phyloP scores from a whole-genome alignment of 352 stramenopile species.

The Pythium biforme region DNA sequence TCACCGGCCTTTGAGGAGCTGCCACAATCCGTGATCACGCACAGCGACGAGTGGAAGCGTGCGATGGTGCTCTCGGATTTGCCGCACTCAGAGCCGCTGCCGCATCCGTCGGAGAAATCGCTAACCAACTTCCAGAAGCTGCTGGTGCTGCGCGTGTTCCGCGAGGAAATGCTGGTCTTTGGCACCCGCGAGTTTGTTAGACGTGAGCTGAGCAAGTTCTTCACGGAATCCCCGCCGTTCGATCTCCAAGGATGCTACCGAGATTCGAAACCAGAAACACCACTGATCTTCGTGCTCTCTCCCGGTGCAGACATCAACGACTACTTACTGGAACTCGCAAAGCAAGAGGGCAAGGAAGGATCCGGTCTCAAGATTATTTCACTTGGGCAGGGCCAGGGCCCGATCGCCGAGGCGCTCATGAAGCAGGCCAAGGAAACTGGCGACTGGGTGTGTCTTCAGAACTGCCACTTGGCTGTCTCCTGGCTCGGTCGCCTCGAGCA shows the following conservation, averaged over 20 bases:
- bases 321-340: slow-evolving; percentile 90
- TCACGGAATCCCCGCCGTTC: slow-evolving; percentile 89
- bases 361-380: slow-evolving; percentile 86
- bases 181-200: slow-evolving; percentile 90
- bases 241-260: slow-evolving; percentile 83
- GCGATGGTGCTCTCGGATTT: slow-evolving; percentile 75
- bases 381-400: slow-evolving; percentile 90
- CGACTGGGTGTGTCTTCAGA: slow-evolving; percentile 92
- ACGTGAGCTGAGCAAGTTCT: slow-evolving; percentile 89
- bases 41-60: slow-evolving; percentile 68
- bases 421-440: slow-evolving; percentile 86
- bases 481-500: slow-evolving; percentile 89
- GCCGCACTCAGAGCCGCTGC: slow-evolving; percentile 71
- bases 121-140: slow-evolving; percentile 90
- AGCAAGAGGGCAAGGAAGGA: slow-evolving; percentile 88
- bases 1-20: slow-evolving; percentile 51
- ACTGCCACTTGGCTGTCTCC: slow-evolving; percentile 89
- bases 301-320: slow-evolving; percentile 95
- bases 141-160: slow-evolving; percentile 86
- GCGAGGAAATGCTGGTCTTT: slow-evolving; percentile 83
- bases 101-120: slow-evolving; percentile 61
- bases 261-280: slow-evolving; percentile 87
- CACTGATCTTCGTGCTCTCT: slow-evolving; percentile 93
- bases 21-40: slow-evolving; percentile 39
- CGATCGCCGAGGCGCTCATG: slow-evolving; percentile 89